phyloP scores from a whole-genome alignment of 2,329 filamentous ascomycete species.

The Colletotrichum falcatum region DNA sequence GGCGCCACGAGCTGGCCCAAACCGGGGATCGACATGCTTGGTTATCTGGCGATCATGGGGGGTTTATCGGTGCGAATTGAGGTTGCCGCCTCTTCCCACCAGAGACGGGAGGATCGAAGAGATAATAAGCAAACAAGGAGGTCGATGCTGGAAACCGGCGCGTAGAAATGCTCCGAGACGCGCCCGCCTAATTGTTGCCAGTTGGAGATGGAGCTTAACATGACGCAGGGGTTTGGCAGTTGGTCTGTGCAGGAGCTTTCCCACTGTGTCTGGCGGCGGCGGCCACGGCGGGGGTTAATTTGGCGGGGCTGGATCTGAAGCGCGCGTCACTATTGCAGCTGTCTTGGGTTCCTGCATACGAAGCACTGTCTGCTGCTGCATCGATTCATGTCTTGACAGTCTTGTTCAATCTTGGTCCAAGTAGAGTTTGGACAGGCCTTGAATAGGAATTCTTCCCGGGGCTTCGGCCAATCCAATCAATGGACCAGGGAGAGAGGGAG shows the following conservation, averaged over 20 bases:
- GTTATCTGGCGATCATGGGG: constrained; percentile 29
- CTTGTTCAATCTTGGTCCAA: not conserved
- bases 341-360: constrained; percentile 26
- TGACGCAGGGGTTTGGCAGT: constrained; percentile 9
- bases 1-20: constrained; percentile 75
- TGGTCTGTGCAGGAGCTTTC: constrained; percentile 33
- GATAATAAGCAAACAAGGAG: not conserved
- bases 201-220: constrained; percentile 26
- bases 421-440: not conserved
- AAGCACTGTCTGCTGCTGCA: not conserved
- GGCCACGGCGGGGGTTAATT: constrained; percentile 17
- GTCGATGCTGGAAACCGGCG: not conserved
- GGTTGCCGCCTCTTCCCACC: not conserved
- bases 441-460: not conserved
- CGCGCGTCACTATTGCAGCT: constrained; percentile 9
- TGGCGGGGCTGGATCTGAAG: constrained; percentile 26
- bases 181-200: no score
- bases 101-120: not conserved
- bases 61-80: not conserved
- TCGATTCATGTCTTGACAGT: not conserved
- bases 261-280: not conserved
- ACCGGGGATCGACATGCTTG: constrained; percentile 78
- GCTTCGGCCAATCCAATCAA: not conserved
- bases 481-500: no score
- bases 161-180: constrained; percentile 21